phyloP scores from a whole-genome alignment of 495 filamentous ascomycete species.

The Xylaria grammica region DNA sequence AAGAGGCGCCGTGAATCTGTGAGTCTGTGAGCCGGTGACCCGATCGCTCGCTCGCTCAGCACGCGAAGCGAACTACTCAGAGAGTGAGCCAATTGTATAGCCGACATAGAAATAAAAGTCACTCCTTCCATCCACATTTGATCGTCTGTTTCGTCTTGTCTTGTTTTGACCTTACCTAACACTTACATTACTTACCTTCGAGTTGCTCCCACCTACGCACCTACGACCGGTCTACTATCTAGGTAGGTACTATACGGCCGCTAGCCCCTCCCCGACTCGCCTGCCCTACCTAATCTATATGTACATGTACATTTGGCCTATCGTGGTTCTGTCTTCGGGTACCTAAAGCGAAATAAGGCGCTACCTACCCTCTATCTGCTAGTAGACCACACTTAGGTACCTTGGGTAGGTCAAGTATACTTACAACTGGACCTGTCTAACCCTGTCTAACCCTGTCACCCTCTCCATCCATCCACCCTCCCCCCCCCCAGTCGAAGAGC shows the following conservation, averaged over 20 bases:
- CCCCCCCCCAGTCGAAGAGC: conserved; percentile 1
- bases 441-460: no score
- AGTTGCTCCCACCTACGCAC: no score
- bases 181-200: neutral
- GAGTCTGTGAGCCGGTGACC: neutral
- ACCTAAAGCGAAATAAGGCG: no score
- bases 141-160: neutral
- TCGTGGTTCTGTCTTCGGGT: no score
- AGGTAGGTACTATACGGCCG: no score
- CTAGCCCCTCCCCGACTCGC: neutral
- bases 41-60: conserved; percentile 1
- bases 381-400: no score
- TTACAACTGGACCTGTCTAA: no score
- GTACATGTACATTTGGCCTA: neutral
- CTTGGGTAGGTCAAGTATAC: neutral
- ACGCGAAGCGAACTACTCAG: conserved; percentile 3
- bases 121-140: conserved; percentile 10
- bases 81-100: neutral
- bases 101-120: neutral
- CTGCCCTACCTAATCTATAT: conserved; percentile 5
- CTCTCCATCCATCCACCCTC: neutral
- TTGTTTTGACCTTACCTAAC: neutral
- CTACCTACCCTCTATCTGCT: no score
- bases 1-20: no score
- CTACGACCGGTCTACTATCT: no score